A percentile compares a stretch with the other conserved stretches of the same genome.
Conservation (phyloP, 2,329 filamentous ascomycete species). For the Chaetomiaceae sp. region DNA sequence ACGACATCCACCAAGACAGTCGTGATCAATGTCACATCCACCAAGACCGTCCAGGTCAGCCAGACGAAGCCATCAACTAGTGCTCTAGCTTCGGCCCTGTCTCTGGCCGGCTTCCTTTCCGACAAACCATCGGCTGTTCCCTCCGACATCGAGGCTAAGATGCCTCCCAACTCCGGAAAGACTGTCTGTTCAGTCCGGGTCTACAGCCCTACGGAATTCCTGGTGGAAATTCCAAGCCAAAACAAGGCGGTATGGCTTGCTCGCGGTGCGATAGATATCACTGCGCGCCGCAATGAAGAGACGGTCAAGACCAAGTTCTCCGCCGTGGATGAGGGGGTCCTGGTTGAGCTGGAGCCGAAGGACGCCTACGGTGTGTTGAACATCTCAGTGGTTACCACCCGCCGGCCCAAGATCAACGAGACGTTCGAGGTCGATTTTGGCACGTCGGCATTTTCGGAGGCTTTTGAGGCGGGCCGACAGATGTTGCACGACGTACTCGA, state of each 20-base stretch:
- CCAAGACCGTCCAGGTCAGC: slow-evolving; percentile 32
- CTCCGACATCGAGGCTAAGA: slow-evolving; percentile 25
- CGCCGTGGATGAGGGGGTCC: slow-evolving; percentile 45
- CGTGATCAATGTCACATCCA: slow-evolving; percentile 36
- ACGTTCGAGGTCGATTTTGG: slow-evolving; percentile 58
- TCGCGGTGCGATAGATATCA: slow-evolving; percentile 52
- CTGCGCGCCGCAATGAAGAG: slow-evolving; percentile 46
- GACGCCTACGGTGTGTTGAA: slow-evolving; percentile 56
- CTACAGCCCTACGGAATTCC: slow-evolving; percentile 45
- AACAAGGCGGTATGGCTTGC: slow-evolving; percentile 52
- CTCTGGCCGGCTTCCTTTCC: slow-evolving; percentile 39
- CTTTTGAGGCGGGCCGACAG: slow-evolving; percentile 41
- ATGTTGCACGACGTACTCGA: slow-evolving; percentile 37
- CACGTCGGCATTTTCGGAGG: slow-evolving; percentile 41
- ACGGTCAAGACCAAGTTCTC: slow-evolving; percentile 46
- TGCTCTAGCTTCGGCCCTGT: slow-evolving; percentile 29
- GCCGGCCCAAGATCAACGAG: slow-evolving; percentile 57
- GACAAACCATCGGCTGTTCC: slow-evolving; percentile 30
- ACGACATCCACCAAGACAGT: slow-evolving; percentile 29
- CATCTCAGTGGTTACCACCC: slow-evolving; percentile 53
- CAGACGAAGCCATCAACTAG: slow-evolving; percentile 26
- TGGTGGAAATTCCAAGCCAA: slow-evolving; percentile 48
- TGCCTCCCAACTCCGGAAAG: slow-evolving; percentile 37
- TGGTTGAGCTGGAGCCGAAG: slow-evolving; percentile 47
- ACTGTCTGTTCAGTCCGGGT: slow-evolving; percentile 43